These are phyloP conservation scores for Sporothrix pseudoabietina DNA, from an alignment of 2,329 filamentous ascomycete species.

Conservation along the genomic window DNA sequence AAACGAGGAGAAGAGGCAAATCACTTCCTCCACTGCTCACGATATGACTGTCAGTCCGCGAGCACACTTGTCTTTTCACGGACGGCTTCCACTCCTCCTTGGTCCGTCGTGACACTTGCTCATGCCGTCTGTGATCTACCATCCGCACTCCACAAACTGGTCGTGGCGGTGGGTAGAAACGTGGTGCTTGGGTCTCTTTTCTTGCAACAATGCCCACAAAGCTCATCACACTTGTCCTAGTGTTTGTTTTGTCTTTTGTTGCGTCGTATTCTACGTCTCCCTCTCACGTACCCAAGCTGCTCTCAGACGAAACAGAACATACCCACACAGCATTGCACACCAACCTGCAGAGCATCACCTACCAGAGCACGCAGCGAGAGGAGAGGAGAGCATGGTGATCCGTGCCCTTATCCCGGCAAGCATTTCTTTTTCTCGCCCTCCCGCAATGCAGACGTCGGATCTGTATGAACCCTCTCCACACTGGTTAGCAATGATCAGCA, in stretches of 20 bases:
- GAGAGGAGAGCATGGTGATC: neutral
- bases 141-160: slow-evolving; percentile 12
- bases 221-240: neutral
- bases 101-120: neutral
- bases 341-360: slow-evolving; percentile 4
- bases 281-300: neutral
- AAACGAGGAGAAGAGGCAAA: neutral
- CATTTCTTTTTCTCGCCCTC: neutral
- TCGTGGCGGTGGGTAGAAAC: neutral
- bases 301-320: slow-evolving; percentile 13
- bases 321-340: slow-evolving; percentile 11
- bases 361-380: neutral
- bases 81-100: neutral
- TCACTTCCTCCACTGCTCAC: neutral
- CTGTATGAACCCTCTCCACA: neutral
- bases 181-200: neutral
- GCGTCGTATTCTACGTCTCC: neutral
- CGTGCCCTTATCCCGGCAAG: neutral
- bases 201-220: neutral
- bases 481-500: neutral
- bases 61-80: neutral
- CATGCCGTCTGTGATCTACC: slow-evolving; percentile 11
- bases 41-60: neutral
- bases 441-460: neutral
- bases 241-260: neutral